Conservation (phyloP, 345 rosid species). For the Camelina sativa region DNA sequence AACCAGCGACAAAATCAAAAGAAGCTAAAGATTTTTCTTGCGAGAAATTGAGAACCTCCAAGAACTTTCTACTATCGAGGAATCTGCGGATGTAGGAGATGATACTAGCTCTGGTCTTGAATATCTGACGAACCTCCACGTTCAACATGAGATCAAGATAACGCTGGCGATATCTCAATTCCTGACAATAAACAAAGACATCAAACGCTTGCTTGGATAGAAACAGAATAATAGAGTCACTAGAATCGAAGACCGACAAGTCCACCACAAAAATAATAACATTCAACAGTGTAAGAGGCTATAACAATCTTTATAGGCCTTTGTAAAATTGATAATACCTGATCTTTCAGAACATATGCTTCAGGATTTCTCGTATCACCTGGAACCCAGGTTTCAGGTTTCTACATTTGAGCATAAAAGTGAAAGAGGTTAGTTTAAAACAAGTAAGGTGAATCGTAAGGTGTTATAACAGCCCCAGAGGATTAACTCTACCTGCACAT, state of each 20-base stretch:
- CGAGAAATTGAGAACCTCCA: constrained; percentile 60
- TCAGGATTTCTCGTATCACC: constrained; percentile 85
- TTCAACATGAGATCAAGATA: constrained; percentile 90
- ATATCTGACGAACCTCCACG: constrained; percentile 73
- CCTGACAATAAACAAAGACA: constrained; percentile 50
- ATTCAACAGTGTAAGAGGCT: constrained; percentile 9
- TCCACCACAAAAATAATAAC: constrained; percentile 13
- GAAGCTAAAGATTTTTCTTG: background rate
- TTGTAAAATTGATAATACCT: constrained; percentile 53
- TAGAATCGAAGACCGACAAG: background rate
- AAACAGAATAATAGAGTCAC: constrained; percentile 10
- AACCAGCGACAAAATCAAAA: background rate
- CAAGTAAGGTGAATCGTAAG: constrained; percentile 1
- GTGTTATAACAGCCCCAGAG: background rate
- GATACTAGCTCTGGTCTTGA: constrained; percentile 71
- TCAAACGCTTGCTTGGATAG: background rate
- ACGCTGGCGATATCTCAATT: constrained; percentile 92
- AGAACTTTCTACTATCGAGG: constrained; percentile 69
- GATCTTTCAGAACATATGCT: constrained; percentile 80
- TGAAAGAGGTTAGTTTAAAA: constrained; percentile 23
- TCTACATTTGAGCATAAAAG: constrained; percentile 49
- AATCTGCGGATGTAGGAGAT: constrained; percentile 65
- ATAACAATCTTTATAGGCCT: background rate
- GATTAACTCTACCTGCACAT: constrained; percentile 54
- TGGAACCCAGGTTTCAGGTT: constrained; percentile 68